Base-by-base conservation (phyloP, 306 rosid genomes). In the Calophaca sinica region DNA sequence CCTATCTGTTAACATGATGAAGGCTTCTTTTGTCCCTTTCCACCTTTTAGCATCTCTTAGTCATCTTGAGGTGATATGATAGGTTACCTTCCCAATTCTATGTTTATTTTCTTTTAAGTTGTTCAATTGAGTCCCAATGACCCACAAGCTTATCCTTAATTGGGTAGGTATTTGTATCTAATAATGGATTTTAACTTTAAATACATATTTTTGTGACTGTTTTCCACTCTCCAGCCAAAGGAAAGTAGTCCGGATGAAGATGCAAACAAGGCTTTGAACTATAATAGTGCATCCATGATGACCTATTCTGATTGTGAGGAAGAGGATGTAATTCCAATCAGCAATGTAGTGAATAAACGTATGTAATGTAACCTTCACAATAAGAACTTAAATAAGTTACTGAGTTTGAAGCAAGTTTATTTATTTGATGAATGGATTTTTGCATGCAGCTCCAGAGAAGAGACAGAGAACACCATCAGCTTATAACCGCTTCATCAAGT, bases 401-500 rank as follows among this genome's bases (percentile, higher is more conserved):
- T 58, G 15, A 33, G 36, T 9, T 39, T 15, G 53, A 68, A 55
- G 13, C 2, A 64, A 64, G 38, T 15, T 42, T 85, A 0, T 26
- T 32, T 57, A 36, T 6, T 67, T 60, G 51, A 32, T 59, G 58
- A 53, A 36, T 80, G 76, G 11, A 59, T 61, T 49, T 8, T 15
- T 65, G 11, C 58, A 26, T 63, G 70, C 77, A 91, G 98, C 97
- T 42, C 97, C 98, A 10, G 97, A 91, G 88, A 94, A 90, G 85
- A 91, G 97, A 81, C 94, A 94, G 69, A 46, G 98, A 89, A 90
- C 97, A 66, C 98, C 98, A 7, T 91, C 98, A 68, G 98, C 98
- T 38, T 94, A 94, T 75, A 94, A 94, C 84, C 82, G 86, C 44
- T 91, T 94, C 87, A 91, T 94, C 88, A 89, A 90, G 98, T 91